A percentile compares a stretch with the other conserved stretches of the same genome.
phyloP scores from a whole-genome alignment of 306 rosid genomes.

The Casuarina cunninghamiana region DNA sequence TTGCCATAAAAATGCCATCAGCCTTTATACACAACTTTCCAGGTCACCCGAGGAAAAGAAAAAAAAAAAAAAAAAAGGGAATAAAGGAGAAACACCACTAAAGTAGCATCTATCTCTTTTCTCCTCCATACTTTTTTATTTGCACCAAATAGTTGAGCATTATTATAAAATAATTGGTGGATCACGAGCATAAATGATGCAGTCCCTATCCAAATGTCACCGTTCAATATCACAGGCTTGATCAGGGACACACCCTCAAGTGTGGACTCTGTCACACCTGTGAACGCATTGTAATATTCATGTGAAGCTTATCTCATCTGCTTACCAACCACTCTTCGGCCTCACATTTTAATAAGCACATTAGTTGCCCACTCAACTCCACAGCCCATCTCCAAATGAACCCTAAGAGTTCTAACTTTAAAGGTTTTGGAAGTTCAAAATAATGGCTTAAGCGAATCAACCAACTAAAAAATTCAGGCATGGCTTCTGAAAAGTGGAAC shows the following conservation, averaged over 20 bases:
- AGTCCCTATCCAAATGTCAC: neutral
- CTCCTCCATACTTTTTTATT: neutral
- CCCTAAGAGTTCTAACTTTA: too few relatives aligned
- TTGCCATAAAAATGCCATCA: too few relatives aligned
- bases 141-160: neutral
- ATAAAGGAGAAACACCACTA: too few relatives aligned
- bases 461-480: neutral
- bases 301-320: conserved; percentile 19
- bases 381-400: too few relatives aligned
- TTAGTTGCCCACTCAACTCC: too few relatives aligned
- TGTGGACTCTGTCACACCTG: neutral
- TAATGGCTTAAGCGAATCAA: conserved; percentile 7
- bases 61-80: too few relatives aligned
- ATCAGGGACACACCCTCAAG: neutral
- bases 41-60: too few relatives aligned
- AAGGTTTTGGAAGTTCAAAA: too few relatives aligned
- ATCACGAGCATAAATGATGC: conserved; percentile 19
- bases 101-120: neutral
- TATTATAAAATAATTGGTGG: neutral
- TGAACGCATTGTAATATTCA: conserved; percentile 9
- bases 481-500: neutral
- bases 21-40: too few relatives aligned
- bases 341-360: neutral
- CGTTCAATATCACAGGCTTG: conserved; percentile 13
- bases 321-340: conserved; percentile 3